Base-by-base conservation (phyloP, 345 rosid species). In the Eucalyptus dawsonii region DNA sequence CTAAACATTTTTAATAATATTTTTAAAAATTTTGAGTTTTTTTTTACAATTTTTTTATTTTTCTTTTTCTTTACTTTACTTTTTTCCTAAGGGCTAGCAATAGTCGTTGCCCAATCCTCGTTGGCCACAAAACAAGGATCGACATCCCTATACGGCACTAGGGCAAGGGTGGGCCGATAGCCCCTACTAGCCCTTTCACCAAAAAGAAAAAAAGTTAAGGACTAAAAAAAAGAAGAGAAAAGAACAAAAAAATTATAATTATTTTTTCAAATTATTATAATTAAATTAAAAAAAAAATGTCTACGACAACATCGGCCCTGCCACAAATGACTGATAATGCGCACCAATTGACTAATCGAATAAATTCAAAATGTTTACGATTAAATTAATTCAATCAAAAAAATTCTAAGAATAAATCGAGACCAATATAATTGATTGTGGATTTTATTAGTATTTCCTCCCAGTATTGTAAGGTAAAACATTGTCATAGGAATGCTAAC, bases 281-380 rank as follows among this genome's bases (percentile, higher is more conserved):
- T 22, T 56, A 56, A 24, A 56, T 56, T 9, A 56, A 56, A 56
- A n/a, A n/a, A n/a, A 51, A 56, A 8, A 19, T 8, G 2, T 19
- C 58, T 53, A 53, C 1, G 5, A 0, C 58, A 19, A 53, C 4
- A 53, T 53, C 2, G 1, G 0, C 8, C 58, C 2, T 8, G 0
- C 58, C 25, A 8, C 25, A 21, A 1, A 53, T 1, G 58, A 21
- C 0, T 53, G 58, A 53, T 53, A 21, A 53, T 53, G 2, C n/a
- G n/a, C n/a, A n/a, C n/a, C n/a, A n/a, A n/a, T n/a, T n/a, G n/a
- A n/a, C n/a, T n/a, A n/a, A n/a, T n/a, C n/a, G n/a, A n/a, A n/a
- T 7, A 29, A 62, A 62, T 29, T 14, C 9, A 62, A 62, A 62
- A 62, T 13, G 3, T 27, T 62, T 29, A 6, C 4, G 3, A 29